Conservation (phyloP, 805 yeast genomes). For the Ogataea pini region DNA sequence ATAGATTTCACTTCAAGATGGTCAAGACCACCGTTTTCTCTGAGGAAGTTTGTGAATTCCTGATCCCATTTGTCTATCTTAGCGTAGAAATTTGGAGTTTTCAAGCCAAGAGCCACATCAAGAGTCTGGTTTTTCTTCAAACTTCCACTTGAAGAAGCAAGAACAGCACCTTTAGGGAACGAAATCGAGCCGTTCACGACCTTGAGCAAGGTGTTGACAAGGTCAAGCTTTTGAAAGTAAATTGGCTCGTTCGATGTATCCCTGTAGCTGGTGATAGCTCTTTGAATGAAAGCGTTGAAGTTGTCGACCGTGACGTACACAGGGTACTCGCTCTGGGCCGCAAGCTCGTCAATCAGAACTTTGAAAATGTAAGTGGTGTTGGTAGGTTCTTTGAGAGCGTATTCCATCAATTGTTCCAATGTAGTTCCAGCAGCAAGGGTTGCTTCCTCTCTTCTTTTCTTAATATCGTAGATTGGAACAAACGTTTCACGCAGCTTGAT, state of each 20-base stretch:
- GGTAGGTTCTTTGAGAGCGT: constrained; percentile 24
- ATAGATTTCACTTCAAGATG: constrained; percentile 45
- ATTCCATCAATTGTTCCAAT: constrained; percentile 46
- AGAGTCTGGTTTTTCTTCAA: constrained; percentile 56
- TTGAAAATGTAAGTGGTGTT: constrained; percentile 47
- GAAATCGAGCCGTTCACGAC: constrained; percentile 51
- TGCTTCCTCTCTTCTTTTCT: constrained; percentile 15
- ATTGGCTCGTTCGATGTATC: constrained; percentile 56
- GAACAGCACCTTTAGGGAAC: constrained; percentile 63
- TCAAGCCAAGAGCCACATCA: constrained; percentile 51
- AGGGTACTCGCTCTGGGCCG: constrained; percentile 51
- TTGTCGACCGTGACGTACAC: constrained; percentile 74
- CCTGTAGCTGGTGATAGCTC: constrained; percentile 59
- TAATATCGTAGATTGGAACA: constrained; percentile 23
- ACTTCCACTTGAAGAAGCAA: constrained; percentile 62
- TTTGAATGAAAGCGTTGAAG: constrained; percentile 60
- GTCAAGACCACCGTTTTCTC: constrained; percentile 29
- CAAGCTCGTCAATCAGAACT: constrained; percentile 56
- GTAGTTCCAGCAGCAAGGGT: constrained; percentile 27
- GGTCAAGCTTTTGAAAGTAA: constrained; percentile 61
- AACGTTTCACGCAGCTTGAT: constrained; percentile 27
- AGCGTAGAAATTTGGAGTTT: constrained; percentile 57
- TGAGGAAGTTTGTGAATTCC: constrained; percentile 50
- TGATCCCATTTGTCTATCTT: constrained; percentile 51
- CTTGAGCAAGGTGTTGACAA: constrained; percentile 57